Evolutionary conservation across 2,329 filamentous ascomycete species (phyloP), one percentile per base, ranked within the genome.

Genomic region (Helotiales sp.): DNA sequence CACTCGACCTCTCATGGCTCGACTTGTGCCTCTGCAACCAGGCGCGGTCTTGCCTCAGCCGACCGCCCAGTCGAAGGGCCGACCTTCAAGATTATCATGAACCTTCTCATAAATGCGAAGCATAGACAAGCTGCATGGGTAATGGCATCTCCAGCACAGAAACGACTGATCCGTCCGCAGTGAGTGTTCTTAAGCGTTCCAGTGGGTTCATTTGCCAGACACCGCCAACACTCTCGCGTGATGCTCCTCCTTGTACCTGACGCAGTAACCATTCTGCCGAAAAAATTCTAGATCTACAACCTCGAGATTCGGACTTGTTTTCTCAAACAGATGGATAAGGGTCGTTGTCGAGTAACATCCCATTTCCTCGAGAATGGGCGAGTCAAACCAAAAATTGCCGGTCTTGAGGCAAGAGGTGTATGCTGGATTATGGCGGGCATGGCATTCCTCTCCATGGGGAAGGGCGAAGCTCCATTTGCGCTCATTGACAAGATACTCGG

Each of bases 331-430:
- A 3, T 26, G 30, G 1, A 67, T 26, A 4, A 67, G 20, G n/a
- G 22, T 34, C 24, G 52, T 59, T 10, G 62, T 68, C 8, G 61
- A 58, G 34, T 68, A 68, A 37, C 66, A 68, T 6, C 66, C 66
- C 50, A 58, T 43, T 32, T 68, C 66, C 11, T 62, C 30, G 43
- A 30, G 54, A 13, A 58, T 20, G 15, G 55, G 61, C 22, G 55
- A 62, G 47, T 68, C 66, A 28, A 68, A 64, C 66, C 66, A 68
- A 50, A 68, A 68, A 49, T 61, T 62, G 13, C 66, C 66, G 1
- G 57, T 68, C 26, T 58, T 58, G 3, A 64, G 49, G 47, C 66
- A 68, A 17, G 57, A 57, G 2, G 13, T 58, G 22, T 64, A 68
- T 6, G 66, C 20, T 22, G 66, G 66, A 13, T 68, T 68, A 26